phyloP scores from a whole-genome alignment of 2,329 filamentous ascomycete genomes.

The Fusarium sp. region DNA sequence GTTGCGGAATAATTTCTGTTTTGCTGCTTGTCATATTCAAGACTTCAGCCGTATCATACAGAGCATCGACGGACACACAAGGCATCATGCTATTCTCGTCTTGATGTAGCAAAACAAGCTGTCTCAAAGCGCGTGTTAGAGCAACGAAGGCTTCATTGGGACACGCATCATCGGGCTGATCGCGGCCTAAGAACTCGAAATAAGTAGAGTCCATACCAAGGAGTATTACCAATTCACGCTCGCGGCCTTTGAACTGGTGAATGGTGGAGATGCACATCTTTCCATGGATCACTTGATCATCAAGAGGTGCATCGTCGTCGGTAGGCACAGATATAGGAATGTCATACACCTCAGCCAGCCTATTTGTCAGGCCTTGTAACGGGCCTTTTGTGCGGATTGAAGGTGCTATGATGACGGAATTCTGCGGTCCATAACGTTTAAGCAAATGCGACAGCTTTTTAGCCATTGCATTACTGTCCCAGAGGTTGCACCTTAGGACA shows the following conservation, averaged over 20 bases:
- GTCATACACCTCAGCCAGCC: slow-evolving; percentile 3
- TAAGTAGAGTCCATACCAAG: slow-evolving; percentile 44
- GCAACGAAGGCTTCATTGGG: slow-evolving; percentile 49
- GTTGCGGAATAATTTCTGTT: slow-evolving; percentile 6
- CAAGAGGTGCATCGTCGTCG: slow-evolving; percentile 41
- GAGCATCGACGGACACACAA: slow-evolving; percentile 34
- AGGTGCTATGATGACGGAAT: slow-evolving; percentile 30
- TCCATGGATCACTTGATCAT: slow-evolving; percentile 43
- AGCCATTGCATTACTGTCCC: slow-evolving; percentile 22
- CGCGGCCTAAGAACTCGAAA: slow-evolving; percentile 41
- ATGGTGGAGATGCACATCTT: slow-evolving; percentile 49
- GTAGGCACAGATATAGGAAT: slow-evolving; percentile 42
- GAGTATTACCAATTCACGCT: slow-evolving; percentile 48
- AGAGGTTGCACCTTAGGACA: slow-evolving; percentile 38
- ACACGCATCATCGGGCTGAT: slow-evolving; percentile 46
- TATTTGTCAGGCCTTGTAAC: slow-evolving; percentile 8
- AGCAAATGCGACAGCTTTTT: slow-evolving; percentile 37
- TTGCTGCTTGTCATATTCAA: not conserved
- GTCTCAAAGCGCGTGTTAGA: slow-evolving; percentile 46
- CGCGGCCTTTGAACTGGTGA: slow-evolving; percentile 51
- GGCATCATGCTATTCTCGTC: slow-evolving; percentile 37
- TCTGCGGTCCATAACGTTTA: slow-evolving; percentile 32
- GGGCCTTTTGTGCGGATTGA: not conserved
- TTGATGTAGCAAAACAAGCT: slow-evolving; percentile 47
- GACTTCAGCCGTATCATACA: slow-evolving; percentile 35